These are phyloP conservation scores for Tulasnella sp. DNA, from an alignment of 768 basidiomycete species.

Conservation along the genomic window DNA sequence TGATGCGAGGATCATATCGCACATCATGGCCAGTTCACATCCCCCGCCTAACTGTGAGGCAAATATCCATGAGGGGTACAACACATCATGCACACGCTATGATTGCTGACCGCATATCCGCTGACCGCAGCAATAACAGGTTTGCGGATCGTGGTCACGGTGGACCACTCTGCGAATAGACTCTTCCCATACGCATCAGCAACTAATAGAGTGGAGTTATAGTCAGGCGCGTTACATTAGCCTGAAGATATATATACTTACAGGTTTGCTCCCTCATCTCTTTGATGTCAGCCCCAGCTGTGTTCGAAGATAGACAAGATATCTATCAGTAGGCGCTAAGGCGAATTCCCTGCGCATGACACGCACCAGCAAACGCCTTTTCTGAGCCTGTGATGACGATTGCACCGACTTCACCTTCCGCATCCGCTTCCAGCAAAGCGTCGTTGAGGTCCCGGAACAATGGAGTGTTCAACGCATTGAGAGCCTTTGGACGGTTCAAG, in stretches of 20 bases:
- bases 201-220: not conserved
- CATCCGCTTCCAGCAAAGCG: conserved; percentile 28
- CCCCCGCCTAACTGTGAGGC: conserved; percentile 36
- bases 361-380: conserved; percentile 35
- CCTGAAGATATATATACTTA: not conserved
- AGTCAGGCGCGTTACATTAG: not conserved
- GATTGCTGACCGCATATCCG: conserved; percentile 34
- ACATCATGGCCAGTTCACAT: conserved; percentile 40
- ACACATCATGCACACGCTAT: not conserved
- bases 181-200: conserved; percentile 76
- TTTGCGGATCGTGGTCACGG: conserved; percentile 33
- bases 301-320: too few species aligned
- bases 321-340: too few species aligned
- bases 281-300: conserved; percentile 41
- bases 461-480: conserved; percentile 77
- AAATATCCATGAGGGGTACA: not conserved
- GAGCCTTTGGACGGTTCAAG: conserved; percentile 77
- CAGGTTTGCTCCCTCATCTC: conserved; percentile 41
- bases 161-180: conserved; percentile 67
- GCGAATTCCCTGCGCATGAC: not conserved
- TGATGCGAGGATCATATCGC: conserved; percentile 36
- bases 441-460: conserved; percentile 40
- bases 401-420: conserved; percentile 30
- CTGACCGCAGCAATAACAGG: conserved; percentile 39
- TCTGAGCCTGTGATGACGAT: conserved; percentile 37